Conservation (phyloP, 2,329 filamentous ascomycete species). For the Stylonectria norvegica region DNA sequence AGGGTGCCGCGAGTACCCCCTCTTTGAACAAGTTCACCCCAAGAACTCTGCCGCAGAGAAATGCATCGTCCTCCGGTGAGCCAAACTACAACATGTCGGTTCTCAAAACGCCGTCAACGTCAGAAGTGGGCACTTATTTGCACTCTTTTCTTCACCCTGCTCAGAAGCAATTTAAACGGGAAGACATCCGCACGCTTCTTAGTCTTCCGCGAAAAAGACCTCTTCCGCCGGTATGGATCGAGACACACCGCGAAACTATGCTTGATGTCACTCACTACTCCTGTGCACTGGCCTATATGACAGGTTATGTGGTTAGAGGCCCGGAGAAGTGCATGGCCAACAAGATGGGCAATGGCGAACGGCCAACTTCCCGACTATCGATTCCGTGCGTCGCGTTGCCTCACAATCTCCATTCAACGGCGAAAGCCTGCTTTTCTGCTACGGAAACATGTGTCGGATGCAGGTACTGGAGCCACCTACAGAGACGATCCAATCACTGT, state of each 20-base stretch:
- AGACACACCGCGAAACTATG: conserved; percentile 13
- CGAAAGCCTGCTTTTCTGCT: conserved; percentile 19
- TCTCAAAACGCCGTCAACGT: background rate
- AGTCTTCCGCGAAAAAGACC: conserved; percentile 20
- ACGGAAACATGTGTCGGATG: conserved; percentile 30
- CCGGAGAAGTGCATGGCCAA: conserved; percentile 16
- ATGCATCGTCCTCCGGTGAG: background rate
- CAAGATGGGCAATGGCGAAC: background rate
- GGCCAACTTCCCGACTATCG: conserved; percentile 21
- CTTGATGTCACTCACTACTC: conserved; percentile 26
- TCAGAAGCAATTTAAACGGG: conserved; percentile 18
- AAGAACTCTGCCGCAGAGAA: background rate
- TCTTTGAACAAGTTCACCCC: background rate
- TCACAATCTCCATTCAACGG: conserved; percentile 8
- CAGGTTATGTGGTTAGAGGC: conserved; percentile 26
- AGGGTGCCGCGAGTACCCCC: background rate
- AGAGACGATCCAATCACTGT: conserved; percentile 26
- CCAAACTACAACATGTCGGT: background rate
- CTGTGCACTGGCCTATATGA: conserved; percentile 31
- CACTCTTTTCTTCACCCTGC: conserved; percentile 17
- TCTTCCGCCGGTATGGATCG: conserved; percentile 27
- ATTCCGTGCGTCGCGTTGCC: conserved; percentile 28
- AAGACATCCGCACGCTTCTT: conserved; percentile 24
- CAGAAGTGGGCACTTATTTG: conserved; percentile 20
- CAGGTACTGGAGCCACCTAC: conserved; percentile 27